These are phyloP conservation scores for Pseudogymnoascus sp. DNA, from an alignment of 2,329 filamentous ascomycete species.

Conservation along the genomic window DNA sequence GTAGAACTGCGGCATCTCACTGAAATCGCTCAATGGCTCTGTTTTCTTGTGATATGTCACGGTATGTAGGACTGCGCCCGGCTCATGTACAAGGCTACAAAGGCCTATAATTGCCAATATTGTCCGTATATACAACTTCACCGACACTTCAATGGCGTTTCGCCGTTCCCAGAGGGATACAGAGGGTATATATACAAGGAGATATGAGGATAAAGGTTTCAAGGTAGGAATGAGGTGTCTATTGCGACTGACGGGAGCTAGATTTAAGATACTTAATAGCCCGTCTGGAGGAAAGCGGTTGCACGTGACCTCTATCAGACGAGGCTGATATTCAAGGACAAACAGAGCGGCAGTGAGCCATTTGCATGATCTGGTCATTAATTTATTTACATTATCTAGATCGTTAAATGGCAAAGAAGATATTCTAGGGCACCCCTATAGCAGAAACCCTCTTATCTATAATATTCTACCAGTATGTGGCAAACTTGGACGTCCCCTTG, in stretches of 20 bases:
- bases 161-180: not conserved
- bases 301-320: not conserved
- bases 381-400: not conserved
- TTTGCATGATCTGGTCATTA: not conserved
- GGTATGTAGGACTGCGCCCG: not conserved
- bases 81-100: not conserved
- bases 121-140: not conserved
- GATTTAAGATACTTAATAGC: not conserved
- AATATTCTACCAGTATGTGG: conserved; percentile 24
- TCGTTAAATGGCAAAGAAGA: not conserved
- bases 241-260: not conserved
- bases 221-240: not conserved
- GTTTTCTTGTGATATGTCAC: not conserved
- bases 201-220: not conserved
- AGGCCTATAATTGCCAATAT: not conserved
- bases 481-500: conserved; percentile 33
- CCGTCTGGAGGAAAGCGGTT: not conserved
- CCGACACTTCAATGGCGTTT: not conserved
- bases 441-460: not conserved
- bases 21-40: not conserved
- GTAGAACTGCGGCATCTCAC: not conserved
- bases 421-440: not conserved
- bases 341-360: not conserved
- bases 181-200: not conserved
- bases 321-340: not conserved